Percentiles rank a stretch among this genome's conserved stretches.
Evolutionary conservation across 495 filamentous ascomycete species (phyloP).

Genomic region (Penicillium longicatenatum): DNA sequence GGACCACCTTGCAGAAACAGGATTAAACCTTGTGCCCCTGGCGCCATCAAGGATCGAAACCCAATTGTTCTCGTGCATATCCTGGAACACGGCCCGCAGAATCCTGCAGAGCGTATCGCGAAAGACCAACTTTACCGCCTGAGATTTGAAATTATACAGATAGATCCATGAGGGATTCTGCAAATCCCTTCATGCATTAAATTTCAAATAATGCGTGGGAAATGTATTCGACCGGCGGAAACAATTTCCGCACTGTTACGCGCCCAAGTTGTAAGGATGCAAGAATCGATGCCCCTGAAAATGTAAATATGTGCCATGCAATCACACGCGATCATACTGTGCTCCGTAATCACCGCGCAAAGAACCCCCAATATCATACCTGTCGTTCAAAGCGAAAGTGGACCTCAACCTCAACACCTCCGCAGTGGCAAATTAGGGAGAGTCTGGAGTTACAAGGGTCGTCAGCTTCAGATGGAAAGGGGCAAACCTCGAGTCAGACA

Average conservation of each 20-base stretch:
- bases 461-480: neutral
- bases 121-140: neutral
- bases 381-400: neutral
- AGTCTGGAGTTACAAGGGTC: slow-evolving; percentile 1
- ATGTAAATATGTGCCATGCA: neutral
- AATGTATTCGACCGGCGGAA: neutral
- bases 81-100: slow-evolving; percentile 21
- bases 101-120: slow-evolving; percentile 9
- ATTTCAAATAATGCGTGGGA: neutral
- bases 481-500: neutral
- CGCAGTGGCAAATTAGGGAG: slow-evolving; percentile 17
- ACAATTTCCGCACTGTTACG: neutral
- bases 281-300: neutral
- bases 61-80: slow-evolving; percentile 16
- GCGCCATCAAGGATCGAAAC: slow-evolving; percentile 16
- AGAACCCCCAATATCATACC: slow-evolving; percentile 1
- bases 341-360: neutral
- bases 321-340: slow-evolving; percentile 1
- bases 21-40: slow-evolving; percentile 11
- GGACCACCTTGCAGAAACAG: neutral
- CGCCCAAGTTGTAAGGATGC: neutral
- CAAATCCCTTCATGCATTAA: neutral
- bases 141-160: neutral
- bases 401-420: slow-evolving; percentile 12
- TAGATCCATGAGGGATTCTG: neutral